phyloP scores from a whole-genome alignment of 805 yeast genomes.

The Zygosaccharomyces pseudorouxii region DNA sequence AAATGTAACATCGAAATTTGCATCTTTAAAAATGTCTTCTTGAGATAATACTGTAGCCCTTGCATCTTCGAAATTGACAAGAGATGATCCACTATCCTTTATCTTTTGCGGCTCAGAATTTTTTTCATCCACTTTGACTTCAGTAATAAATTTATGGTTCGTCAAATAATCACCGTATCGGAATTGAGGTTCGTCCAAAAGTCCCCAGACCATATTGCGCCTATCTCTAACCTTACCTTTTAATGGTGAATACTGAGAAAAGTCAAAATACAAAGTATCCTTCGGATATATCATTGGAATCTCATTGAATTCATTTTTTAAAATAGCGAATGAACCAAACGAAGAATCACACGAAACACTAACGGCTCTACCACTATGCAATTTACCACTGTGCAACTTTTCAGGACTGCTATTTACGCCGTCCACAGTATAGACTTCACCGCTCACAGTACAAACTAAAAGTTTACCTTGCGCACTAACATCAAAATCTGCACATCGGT shows the following conservation, averaged over 20 bases:
- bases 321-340: slow-evolving; percentile 62
- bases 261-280: slow-evolving; percentile 48
- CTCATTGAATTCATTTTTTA: slow-evolving; percentile 58
- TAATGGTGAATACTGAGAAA: slow-evolving; percentile 51
- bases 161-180: slow-evolving; percentile 5
- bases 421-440: slow-evolving; percentile 50
- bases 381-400: slow-evolving; percentile 33
- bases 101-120: background rate
- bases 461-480: slow-evolving; percentile 64
- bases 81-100: background rate
- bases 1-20: slow-evolving; percentile 20
- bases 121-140: slow-evolving; percentile 10
- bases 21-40: background rate
- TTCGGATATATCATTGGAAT: slow-evolving; percentile 50
- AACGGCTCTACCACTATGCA: slow-evolving; percentile 34
- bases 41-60: background rate
- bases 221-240: slow-evolving; percentile 1
- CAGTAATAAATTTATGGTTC: slow-evolving; percentile 5
- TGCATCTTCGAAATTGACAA: slow-evolving; percentile 2
- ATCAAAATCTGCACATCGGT: slow-evolving; percentile 52
- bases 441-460: slow-evolving; percentile 62
- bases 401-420: slow-evolving; percentile 14
- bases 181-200: slow-evolving; percentile 5
- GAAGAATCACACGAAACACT: slow-evolving; percentile 61
- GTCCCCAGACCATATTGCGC: background rate